A percentile compares a stretch with the other conserved stretches of the same genome.
Evolutionary conservation across 768 basidiomycete species (phyloP).

Genomic region (Russula emetica): DNA sequence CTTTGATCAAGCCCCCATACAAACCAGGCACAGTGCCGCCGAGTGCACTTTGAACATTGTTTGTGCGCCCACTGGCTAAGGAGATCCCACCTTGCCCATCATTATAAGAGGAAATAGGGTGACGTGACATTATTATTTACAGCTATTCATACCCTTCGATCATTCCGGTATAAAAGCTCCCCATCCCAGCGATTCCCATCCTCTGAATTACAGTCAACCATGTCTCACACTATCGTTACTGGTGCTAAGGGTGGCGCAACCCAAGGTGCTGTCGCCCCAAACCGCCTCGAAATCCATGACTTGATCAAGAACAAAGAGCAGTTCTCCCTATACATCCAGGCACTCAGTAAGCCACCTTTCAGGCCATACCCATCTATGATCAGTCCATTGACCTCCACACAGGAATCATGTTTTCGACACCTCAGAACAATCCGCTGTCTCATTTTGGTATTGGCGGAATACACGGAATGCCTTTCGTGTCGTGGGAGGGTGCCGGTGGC

Average conservation of each 20-base stretch:
- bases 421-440: constrained; percentile 37
- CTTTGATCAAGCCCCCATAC: neutral
- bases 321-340: constrained; percentile 51
- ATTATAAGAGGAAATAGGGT: neutral
- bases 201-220: neutral
- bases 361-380: neutral
- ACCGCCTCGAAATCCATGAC: constrained; percentile 25
- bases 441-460: constrained; percentile 48
- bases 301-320: constrained; percentile 40
- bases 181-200: neutral
- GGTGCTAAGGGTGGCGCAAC: constrained; percentile 16
- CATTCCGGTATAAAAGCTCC: constrained; percentile 9
- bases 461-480: constrained; percentile 46
- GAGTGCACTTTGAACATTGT: neutral
- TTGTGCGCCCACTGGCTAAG: neutral
- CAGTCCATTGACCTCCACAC: neutral
- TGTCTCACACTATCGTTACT: neutral
- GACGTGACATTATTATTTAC: neutral
- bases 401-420: constrained; percentile 35
- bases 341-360: constrained; percentile 39
- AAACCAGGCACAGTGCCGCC: neutral
- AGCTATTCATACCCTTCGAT: neutral
- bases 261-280: constrained; percentile 21
- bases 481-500: constrained; percentile 42
- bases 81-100: neutral